Conservation (phyloP, 352 stramenopile species). For the Globisporangium nodosum region DNA sequence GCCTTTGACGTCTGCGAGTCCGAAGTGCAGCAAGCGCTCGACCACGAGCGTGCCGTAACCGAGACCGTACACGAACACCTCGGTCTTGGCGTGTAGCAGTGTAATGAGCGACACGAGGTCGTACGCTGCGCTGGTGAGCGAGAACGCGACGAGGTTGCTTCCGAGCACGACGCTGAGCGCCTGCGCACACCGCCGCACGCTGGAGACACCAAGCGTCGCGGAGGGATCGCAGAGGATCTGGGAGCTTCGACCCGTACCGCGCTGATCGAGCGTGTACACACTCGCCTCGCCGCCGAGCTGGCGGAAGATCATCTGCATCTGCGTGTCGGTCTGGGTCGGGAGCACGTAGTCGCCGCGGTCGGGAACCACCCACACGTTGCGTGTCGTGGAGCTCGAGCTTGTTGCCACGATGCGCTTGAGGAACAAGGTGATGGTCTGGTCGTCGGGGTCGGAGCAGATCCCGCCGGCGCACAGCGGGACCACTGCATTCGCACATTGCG, state of each 20-base stretch:
- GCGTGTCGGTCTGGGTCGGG: constrained; percentile 20
- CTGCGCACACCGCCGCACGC: constrained; percentile 12
- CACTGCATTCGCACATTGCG: constrained; percentile 32
- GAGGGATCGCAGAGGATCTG: constrained; percentile 28
- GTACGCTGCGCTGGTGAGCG: constrained; percentile 51
- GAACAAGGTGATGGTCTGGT: constrained; percentile 41
- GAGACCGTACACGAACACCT: constrained; percentile 58
- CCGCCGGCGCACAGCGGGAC: constrained; percentile 43
- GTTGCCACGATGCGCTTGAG: constrained; percentile 47
- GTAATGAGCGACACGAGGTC: constrained; percentile 59
- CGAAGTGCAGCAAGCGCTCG: constrained; percentile 57
- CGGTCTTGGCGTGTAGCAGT: constrained; percentile 26
- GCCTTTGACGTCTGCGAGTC: constrained; percentile 36
- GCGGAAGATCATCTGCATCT: constrained; percentile 45
- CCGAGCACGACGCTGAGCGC: constrained; percentile 17
- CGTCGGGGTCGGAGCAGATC: constrained; percentile 32
- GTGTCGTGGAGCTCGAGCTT: constrained; percentile 5
- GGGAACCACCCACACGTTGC: constrained; percentile 35
- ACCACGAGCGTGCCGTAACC: constrained; percentile 64
- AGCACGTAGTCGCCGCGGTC: constrained; percentile 23
- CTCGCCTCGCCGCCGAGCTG: constrained; percentile 32
- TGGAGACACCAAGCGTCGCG: neutral
- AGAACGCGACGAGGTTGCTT: constrained; percentile 43
- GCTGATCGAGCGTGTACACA: constrained; percentile 54
- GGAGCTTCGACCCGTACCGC: constrained; percentile 41